phyloP scores from a whole-genome alignment of 805 yeast species.

The Maudiozyma barnettii region DNA sequence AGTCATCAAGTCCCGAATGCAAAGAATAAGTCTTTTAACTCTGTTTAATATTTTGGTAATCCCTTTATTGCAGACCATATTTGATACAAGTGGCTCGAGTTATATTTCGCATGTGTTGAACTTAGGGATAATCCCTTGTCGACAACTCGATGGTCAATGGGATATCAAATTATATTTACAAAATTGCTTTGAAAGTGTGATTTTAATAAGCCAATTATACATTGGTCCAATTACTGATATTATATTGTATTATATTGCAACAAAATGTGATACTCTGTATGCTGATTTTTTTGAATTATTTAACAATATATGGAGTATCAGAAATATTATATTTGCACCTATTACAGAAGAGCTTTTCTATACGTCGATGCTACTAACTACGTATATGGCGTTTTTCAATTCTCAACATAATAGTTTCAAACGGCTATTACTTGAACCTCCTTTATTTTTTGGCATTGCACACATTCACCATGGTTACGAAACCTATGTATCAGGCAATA shows the following conservation, averaged over 20 bases:
- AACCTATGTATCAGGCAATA: constrained; percentile 5
- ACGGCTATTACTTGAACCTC: constrained; percentile 16
- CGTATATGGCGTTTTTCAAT: constrained; percentile 10
- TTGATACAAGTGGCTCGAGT: not conserved
- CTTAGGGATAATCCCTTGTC: constrained; percentile 22
- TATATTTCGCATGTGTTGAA: constrained; percentile 10
- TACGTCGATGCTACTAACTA: constrained; percentile 24
- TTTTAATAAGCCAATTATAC: constrained; percentile 15
- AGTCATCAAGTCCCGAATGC: constrained; percentile 20
- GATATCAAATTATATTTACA: constrained; percentile 7
- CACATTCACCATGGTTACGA: constrained; percentile 30
- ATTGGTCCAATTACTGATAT: constrained; percentile 21
- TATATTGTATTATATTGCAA: constrained; percentile 13
- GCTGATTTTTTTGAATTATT: constrained; percentile 6
- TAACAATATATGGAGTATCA: constrained; percentile 23
- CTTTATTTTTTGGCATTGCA: constrained; percentile 28
- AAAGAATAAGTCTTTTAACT: constrained; percentile 11
- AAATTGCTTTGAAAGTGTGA: constrained; percentile 10
- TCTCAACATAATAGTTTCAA: constrained; percentile 3
- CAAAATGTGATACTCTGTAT: constrained; percentile 3
- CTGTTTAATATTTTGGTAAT: constrained; percentile 14
- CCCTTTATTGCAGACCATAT: constrained; percentile 9
- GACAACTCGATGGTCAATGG: constrained; percentile 9
- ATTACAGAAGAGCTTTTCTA: constrained; percentile 28
- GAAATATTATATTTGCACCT: constrained; percentile 29